Evolutionary conservation across 495 filamentous ascomycete species (phyloP).

Genomic region (Penicillium maclennaniae): DNA sequence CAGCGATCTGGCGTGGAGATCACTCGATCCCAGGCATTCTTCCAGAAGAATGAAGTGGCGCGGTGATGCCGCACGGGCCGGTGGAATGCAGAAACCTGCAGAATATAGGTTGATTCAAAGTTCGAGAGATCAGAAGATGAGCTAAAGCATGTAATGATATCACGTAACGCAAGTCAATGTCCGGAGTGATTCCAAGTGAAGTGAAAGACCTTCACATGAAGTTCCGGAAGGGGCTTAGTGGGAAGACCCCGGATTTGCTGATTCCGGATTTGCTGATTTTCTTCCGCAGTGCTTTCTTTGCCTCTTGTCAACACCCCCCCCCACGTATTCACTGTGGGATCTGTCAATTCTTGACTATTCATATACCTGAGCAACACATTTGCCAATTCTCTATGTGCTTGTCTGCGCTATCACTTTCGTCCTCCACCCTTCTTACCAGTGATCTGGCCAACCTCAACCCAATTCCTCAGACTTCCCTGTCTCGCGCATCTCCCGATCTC

Average conservation of each 20-base stretch:
- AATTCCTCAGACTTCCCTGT: constrained; percentile 10
- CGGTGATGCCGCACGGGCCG: not conserved
- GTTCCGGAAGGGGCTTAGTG: constrained; percentile 19
- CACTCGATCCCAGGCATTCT: constrained; percentile 48
- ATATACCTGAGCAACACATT: not conserved
- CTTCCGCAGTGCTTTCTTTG: constrained; percentile 8
- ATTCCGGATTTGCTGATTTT: constrained; percentile 24
- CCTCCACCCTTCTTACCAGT: constrained; percentile 33
- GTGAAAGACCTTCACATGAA: constrained; percentile 21
- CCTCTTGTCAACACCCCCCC: not conserved
- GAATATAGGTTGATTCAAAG: not conserved
- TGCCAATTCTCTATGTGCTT: constrained; percentile 39
- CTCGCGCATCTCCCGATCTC: constrained; percentile 5
- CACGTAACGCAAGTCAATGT: not conserved
- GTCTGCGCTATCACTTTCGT: constrained; percentile 34
- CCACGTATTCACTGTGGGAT: constrained; percentile 1
- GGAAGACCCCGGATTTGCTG: constrained; percentile 25
- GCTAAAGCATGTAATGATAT: not conserved
- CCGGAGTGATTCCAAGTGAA: constrained; percentile 7
- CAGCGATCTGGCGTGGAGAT: constrained; percentile 54
- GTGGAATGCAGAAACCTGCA: not conserved
- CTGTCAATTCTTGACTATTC: not conserved
- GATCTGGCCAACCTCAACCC: constrained; percentile 20
- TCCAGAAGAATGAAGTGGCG: constrained; percentile 28
- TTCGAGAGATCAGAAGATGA: not conserved